Evolutionary conservation across 1,139 yeast genomes (phyloP), one percentile per base, ranked within the genome.

Genomic region (Suhomyces terraborum): DNA sequence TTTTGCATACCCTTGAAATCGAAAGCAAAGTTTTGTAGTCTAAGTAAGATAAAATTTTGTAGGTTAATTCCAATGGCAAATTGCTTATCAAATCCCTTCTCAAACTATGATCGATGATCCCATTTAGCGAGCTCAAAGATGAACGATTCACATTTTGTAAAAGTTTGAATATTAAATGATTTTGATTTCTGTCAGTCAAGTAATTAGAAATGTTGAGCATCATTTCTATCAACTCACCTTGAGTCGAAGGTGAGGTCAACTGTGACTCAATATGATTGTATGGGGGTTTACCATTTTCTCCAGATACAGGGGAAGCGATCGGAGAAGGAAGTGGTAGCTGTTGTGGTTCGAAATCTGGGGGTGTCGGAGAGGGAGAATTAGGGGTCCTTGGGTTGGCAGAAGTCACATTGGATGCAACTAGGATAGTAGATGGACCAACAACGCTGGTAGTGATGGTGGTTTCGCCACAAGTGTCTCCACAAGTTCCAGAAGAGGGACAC

Each of bases 41-140:
- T 39, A 93, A 68, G 44, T 78, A 75, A 2, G 77, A 67, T 40
- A 94, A 68, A n/a, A 93, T 80, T 38, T 81, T 76, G 52, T 78
- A 69, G 1, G 89, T 65, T n/a, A 93, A 70, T 58, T 93, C 98
- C 3, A 79, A 58, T 0, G 99, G 98, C 19, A 93, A 64, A 41
- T 76, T 69, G 17, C 81, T 63, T 10, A 93, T 61, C 32, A 93
- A 66, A 57, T 93, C 98, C 51, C 94, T 76, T 51, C 79, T 78
- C 55, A 93, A 73, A 14, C 84, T 77, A 26, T 72, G 69, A 36
- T 77, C 75, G 16, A 93, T 73, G 8, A 79, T 57, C 16, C 79
- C 77, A 27, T 80, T 75, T 41, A 93, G 65, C 25, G 86, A 76
- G 40, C 94, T 84, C 36, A 93, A 69, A 4, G 89, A 77, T 10